A percentile compares a stretch with the other conserved stretches of the same genome.
These are phyloP conservation scores for Leucosporidium creatinivorum DNA, from an alignment of 768 basidiomycete genomes.

Conservation along the genomic window DNA sequence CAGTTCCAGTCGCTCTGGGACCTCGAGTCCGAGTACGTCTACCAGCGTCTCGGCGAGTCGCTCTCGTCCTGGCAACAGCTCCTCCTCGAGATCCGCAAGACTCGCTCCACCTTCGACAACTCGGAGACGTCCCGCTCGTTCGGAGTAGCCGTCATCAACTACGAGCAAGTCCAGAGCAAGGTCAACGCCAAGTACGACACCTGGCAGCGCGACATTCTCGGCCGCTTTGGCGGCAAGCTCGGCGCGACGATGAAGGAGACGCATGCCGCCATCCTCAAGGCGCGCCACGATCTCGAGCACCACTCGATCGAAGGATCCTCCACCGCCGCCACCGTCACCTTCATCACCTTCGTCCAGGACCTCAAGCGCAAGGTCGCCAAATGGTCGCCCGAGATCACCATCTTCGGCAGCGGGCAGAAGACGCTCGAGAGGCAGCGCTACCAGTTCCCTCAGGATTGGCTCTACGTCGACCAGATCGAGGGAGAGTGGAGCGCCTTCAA, in stretches of 20 bases:
- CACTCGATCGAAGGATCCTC: conserved; percentile 90
- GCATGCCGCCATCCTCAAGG: conserved; percentile 85
- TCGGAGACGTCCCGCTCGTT: conserved; percentile 86
- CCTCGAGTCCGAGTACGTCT: conserved; percentile 92
- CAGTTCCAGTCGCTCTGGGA: conserved; percentile 99
- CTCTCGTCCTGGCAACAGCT: conserved; percentile 88
- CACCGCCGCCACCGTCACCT: conserved; percentile 94
- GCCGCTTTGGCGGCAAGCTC: conserved; percentile 83
- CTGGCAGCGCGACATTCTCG: conserved; percentile 93
- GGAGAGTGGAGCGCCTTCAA: conserved; percentile 99
- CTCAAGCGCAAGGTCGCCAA: conserved; percentile 91
- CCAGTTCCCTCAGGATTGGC: conserved; percentile 95
- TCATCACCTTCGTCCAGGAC: conserved; percentile 99
- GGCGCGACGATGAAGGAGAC: conserved; percentile 96
- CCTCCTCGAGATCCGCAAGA: conserved; percentile 91
- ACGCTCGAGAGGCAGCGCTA: conserved; percentile 93
- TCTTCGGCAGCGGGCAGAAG: conserved; percentile 91
- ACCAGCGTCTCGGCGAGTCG: conserved; percentile 88
- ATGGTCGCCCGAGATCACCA: conserved; percentile 94
- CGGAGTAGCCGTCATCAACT: conserved; percentile 89
- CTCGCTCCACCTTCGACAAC: conserved; percentile 92
- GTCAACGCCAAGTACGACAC: conserved; percentile 98
- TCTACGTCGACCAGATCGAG: conserved; percentile 92
- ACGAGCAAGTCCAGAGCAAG: conserved; percentile 93
- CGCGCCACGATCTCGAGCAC: conserved; percentile 88